Percentiles rank a stretch among this genome's conserved stretches.
Evolutionary conservation across 1,284 basidiomycete species (phyloP).

Genomic region (Rhodotorula glutinis): DNA sequence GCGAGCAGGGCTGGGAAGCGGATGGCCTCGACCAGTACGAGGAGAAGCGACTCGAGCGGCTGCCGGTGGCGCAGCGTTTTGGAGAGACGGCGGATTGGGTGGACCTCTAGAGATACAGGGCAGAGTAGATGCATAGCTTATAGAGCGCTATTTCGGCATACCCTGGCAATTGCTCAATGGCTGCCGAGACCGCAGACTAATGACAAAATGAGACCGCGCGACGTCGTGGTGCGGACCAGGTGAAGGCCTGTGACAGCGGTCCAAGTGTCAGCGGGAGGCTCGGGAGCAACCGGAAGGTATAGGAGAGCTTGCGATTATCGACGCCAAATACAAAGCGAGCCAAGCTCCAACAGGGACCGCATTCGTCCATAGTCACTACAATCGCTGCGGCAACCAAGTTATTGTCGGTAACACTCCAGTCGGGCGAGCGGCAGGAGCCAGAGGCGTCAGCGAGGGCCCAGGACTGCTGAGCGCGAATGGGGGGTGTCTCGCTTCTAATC

Average conservation of each 20-base stretch:
- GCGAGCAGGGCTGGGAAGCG: conserved; percentile 26
- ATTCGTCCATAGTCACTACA: conserved; percentile 32
- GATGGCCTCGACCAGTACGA: conserved; percentile 30
- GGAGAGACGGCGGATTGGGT: conserved; percentile 22
- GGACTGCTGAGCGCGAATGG: too few relatives aligned
- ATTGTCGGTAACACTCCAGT: not conserved
- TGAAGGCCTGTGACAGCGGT: conserved; percentile 41
- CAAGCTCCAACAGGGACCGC: conserved; percentile 41
- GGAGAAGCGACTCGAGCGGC: conserved; percentile 14
- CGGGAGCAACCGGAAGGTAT: too few relatives aligned
- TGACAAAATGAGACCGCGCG: conserved; percentile 64
- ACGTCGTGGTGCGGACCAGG: conserved; percentile 48
- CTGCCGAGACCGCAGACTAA: too few relatives aligned
- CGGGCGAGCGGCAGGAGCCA: not conserved
- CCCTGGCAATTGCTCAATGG: not conserved
- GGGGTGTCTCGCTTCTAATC: too few relatives aligned
- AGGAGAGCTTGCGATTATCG: conserved; percentile 34
- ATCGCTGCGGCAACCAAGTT: conserved; percentile 45
- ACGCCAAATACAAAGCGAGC: conserved; percentile 49
- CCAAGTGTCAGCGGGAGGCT: too few relatives aligned
- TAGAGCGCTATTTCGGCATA: too few relatives aligned
- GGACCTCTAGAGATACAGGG: conserved; percentile 3
- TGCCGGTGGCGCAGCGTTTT: conserved; percentile 15
- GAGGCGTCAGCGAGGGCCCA: too few relatives aligned
- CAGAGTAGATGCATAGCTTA: too few relatives aligned